These are phyloP conservation scores for Russula ochroleuca DNA, from an alignment of 768 basidiomycete genomes.

Conservation along the genomic window DNA sequence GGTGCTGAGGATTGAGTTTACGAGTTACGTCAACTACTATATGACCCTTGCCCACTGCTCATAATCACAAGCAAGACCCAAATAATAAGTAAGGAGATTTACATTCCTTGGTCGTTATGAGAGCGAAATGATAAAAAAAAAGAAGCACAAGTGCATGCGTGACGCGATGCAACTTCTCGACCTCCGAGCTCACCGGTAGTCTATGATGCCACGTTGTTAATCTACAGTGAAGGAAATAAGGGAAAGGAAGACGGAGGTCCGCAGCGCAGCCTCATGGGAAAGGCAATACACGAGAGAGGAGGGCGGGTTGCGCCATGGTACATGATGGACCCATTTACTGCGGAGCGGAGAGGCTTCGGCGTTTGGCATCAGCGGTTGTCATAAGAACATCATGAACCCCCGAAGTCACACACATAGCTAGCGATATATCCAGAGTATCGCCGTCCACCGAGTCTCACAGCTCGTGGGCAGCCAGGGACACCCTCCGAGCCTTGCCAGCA, in stretches of 20 bases:
- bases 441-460: too few species aligned
- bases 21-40: background rate
- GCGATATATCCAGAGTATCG: background rate
- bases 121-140: background rate
- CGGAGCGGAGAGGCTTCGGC: background rate
- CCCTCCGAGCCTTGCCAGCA: background rate
- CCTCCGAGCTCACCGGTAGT: constrained; percentile 3
- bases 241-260: background rate
- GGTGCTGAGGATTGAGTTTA: constrained; percentile 4
- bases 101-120: background rate
- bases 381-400: background rate
- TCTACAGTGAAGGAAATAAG: background rate
- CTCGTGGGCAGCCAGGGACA: background rate
- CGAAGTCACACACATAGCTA: background rate
- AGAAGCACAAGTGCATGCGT: background rate
- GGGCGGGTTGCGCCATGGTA: background rate
- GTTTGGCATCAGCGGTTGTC: background rate
- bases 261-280: constrained; percentile 1
- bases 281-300: background rate
- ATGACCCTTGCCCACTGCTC: background rate
- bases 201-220: background rate
- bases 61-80: background rate
- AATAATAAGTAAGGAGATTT: background rate
- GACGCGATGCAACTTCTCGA: background rate
- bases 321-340: background rate